These are phyloP conservation scores for Tulasnella sp. DNA, from an alignment of 768 basidiomycete species.

Conservation along the genomic window DNA sequence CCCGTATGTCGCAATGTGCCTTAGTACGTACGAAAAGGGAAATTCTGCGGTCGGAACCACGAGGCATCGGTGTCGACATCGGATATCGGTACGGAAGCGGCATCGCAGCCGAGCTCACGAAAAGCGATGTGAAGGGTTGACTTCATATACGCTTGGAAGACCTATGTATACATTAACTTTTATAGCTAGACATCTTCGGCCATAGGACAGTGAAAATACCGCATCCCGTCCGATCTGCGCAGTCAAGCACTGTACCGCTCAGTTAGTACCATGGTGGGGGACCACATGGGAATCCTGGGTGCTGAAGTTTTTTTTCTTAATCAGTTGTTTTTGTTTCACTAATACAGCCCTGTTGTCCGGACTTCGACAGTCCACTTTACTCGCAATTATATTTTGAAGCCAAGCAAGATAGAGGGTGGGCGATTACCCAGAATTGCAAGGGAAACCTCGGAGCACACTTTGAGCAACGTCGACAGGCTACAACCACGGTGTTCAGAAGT, in stretches of 20 bases:
- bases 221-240: not conserved
- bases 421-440: not conserved
- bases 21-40: not conserved
- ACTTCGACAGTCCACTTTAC: not conserved
- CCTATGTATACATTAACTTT: not conserved
- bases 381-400: not conserved
- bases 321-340: not conserved
- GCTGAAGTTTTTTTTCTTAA: not conserved
- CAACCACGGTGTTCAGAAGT: not conserved
- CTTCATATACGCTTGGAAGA: not conserved
- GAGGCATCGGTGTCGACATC: not conserved
- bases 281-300: constrained; percentile 13
- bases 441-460: not conserved
- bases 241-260: constrained; percentile 6
- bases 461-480: not conserved
- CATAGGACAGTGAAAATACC: not conserved
- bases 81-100: not conserved
- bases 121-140: not conserved
- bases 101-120: not conserved
- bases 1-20: not conserved
- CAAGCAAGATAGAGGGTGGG: not conserved
- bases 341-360: not conserved
- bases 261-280: constrained; percentile 10
- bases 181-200: not conserved
- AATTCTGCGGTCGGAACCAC: not conserved